Conservation (phyloP, 2,329 filamentous ascomycete genomes). For the Alternaria novae-zelandiae region DNA sequence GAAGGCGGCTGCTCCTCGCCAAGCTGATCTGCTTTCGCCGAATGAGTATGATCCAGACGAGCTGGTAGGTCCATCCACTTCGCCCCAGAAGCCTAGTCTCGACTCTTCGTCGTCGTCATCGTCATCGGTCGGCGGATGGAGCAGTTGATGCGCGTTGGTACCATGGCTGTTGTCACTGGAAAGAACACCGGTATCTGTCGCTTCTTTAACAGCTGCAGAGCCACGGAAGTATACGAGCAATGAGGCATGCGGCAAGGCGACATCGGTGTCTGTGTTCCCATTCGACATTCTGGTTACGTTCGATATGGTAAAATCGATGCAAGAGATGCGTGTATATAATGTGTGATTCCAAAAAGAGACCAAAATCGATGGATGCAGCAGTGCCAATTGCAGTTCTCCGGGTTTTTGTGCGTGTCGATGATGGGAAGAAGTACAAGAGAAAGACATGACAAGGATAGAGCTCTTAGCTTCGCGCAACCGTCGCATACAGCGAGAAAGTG, state of each 20-base stretch:
- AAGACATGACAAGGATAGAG: not conserved
- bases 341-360: slow-evolving; percentile 7
- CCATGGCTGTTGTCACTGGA: not conserved
- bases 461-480: not conserved
- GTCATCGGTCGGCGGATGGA: not conserved
- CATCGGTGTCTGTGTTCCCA: slow-evolving; percentile 3
- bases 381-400: not conserved
- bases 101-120: slow-evolving; percentile 16
- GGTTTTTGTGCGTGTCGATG: not conserved
- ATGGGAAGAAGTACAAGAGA: not conserved
- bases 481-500: not conserved
- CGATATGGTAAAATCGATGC: not conserved
- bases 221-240: slow-evolving; percentile 22
- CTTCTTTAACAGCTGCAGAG: not conserved
- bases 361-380: not conserved
- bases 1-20: not conserved
- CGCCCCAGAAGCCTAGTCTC: slow-evolving; percentile 17
- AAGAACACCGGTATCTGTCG: not conserved
- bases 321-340: slow-evolving; percentile 8
- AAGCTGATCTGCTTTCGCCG: not conserved
- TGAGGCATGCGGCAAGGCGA: slow-evolving; percentile 16
- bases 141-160: not conserved
- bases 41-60: not conserved
- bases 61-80: not conserved
- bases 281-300: slow-evolving; percentile 1